A percentile compares a stretch with the other conserved stretches of the same genome.
Evolutionary conservation across 2,329 filamentous ascomycete species (phyloP).

Genomic region (Mariannaea elegans): DNA sequence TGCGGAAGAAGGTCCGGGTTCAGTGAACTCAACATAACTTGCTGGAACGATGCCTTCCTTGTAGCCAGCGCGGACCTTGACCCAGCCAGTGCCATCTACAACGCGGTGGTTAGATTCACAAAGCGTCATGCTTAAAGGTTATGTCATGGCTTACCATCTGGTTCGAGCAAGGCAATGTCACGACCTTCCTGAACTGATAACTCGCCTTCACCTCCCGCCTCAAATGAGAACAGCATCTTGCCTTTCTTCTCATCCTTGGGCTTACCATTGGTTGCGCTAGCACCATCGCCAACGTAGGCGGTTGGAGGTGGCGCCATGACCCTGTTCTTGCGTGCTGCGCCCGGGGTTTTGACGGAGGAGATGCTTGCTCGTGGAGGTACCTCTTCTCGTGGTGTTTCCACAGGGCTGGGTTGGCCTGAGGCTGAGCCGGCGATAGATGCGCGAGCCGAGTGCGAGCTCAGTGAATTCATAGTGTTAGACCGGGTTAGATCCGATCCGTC

Average conservation of each 20-base stretch:
- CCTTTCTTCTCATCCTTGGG: conserved; percentile 66
- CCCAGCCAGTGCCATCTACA: conserved; percentile 92
- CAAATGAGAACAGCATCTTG: conserved; percentile 90
- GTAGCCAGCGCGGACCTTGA: conserved; percentile 78
- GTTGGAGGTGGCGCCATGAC: conserved; percentile 88
- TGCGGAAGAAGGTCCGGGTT: conserved; percentile 51
- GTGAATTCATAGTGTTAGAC: conserved; percentile 88
- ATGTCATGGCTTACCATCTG: conserved; percentile 75
- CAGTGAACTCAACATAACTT: conserved; percentile 77
- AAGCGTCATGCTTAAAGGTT: background rate
- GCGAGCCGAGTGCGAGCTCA: conserved; percentile 84
- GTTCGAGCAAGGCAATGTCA: conserved; percentile 80
- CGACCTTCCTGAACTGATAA: conserved; percentile 81
- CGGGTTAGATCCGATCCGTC: conserved; percentile 76
- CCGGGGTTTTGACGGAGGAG: conserved; percentile 41
- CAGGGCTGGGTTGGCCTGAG: conserved; percentile 58
- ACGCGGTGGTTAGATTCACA: conserved; percentile 14
- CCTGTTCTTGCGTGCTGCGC: conserved; percentile 66
- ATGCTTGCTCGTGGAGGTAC: conserved; percentile 38
- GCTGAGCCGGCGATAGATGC: conserved; percentile 75
- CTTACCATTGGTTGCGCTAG: conserved; percentile 55
- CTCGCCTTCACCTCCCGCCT: conserved; percentile 83
- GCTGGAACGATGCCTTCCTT: conserved; percentile 89
- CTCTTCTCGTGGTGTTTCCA: conserved; percentile 50
- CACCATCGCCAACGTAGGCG: conserved; percentile 76